phyloP scores from a whole-genome alignment of 495 filamentous ascomycete species.

The Rhypophila decipiens region DNA sequence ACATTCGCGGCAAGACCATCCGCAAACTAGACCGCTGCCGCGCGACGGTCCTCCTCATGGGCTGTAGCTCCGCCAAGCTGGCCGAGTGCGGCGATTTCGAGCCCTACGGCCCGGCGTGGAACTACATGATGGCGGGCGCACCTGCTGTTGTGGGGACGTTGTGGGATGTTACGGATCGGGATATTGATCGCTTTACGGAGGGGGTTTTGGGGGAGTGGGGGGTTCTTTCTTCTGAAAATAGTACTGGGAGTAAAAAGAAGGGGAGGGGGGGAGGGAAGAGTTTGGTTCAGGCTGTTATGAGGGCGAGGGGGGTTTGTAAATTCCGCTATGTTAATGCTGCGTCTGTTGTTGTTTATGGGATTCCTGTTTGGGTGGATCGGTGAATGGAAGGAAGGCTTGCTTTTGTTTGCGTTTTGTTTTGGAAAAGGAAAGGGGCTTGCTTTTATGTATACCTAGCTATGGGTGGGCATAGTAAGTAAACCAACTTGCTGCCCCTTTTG shows the following conservation, averaged over 20 bases:
- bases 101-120: constrained; percentile 79
- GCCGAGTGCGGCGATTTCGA: constrained; percentile 82
- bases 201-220: constrained; percentile 76
- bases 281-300: constrained; percentile 67
- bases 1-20: constrained; percentile 74
- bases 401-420: no score
- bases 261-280: constrained; percentile 9
- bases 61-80: constrained; percentile 74
- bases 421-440: no score
- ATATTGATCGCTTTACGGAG: constrained; percentile 86
- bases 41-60: constrained; percentile 78
- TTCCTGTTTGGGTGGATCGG: constrained; percentile 74
- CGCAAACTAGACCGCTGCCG: constrained; percentile 64
- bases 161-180: constrained; percentile 97
- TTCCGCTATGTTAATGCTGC: constrained; percentile 89
- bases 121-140: constrained; percentile 80
- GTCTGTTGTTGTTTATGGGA: constrained; percentile 86
- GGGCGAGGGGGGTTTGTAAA: constrained; percentile 65
- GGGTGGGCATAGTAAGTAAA: no score
- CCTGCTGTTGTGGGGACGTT: constrained; percentile 82
- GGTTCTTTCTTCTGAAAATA: constrained; percentile 18
- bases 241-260: constrained; percentile 18
- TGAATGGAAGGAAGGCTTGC: no score
- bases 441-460: no score
- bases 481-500: no score